Percentiles rank a stretch among this genome's conserved stretches.
phyloP scores from a whole-genome alignment of 495 filamentous ascomycete species.

The Hyphodiscus hymeniophilus region DNA sequence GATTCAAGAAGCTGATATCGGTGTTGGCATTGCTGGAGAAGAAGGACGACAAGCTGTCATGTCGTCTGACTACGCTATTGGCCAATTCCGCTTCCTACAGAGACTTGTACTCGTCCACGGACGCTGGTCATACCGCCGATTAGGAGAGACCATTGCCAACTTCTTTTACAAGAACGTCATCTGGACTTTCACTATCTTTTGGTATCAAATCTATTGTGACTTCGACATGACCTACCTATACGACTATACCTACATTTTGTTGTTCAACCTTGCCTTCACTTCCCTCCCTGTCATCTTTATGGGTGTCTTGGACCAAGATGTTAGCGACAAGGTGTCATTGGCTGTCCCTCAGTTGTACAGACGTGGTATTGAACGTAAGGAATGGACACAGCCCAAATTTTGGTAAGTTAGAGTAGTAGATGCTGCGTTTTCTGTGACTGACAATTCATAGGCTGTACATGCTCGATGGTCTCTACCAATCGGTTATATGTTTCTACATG shows the following conservation, averaged over 20 bases:
- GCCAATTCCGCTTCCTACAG: conserved; percentile 91
- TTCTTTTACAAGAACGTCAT: conserved; percentile 99
- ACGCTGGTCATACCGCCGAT: conserved; percentile 87
- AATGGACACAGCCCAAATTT: conserved; percentile 96
- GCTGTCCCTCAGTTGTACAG: conserved; percentile 94
- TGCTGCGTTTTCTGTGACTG: conserved; percentile 16
- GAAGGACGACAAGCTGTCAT: conserved; percentile 97
- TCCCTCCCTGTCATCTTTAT: conserved; percentile 93
- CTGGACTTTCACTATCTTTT: conserved; percentile 96
- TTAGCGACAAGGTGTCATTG: conserved; percentile 85
- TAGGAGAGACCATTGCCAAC: conserved; percentile 92
- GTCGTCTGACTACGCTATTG: conserved; percentile 98
- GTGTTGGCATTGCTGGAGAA: conserved; percentile 95
- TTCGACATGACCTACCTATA: conserved; percentile 95
- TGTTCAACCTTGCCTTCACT: conserved; percentile 96
- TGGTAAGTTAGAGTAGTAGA: conserved; percentile 53
- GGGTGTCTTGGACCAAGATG: conserved; percentile 96
- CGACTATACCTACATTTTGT: conserved; percentile 93
- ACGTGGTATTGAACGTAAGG: conserved; percentile 89
- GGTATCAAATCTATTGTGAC: conserved; percentile 93
- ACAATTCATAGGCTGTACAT: conserved; percentile 71
- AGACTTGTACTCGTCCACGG: conserved; percentile 92
- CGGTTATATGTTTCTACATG: conserved; percentile 86
- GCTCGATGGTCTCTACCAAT: conserved; percentile 92
- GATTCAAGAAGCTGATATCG: conserved; percentile 99